Percentiles rank a stretch among this genome's conserved stretches.
Conservation (phyloP, 2,329 filamentous ascomycete species). For the Aspergillus arachidicola region DNA sequence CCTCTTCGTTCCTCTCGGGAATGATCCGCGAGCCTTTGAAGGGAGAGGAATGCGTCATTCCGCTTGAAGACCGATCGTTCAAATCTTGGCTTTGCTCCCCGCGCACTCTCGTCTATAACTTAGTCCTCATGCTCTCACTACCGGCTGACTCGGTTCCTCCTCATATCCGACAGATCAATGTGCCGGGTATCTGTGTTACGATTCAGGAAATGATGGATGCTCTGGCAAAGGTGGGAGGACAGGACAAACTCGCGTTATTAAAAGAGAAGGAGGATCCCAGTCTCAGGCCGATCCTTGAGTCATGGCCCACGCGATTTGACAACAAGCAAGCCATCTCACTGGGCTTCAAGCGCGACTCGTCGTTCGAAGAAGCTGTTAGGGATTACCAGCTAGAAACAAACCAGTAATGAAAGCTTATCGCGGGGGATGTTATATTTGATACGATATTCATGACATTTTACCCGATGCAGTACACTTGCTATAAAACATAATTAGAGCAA, state of each 20-base stretch:
- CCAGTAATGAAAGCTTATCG: slow-evolving; percentile 12
- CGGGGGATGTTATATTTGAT: not conserved
- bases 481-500: not conserved
- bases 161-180: slow-evolving; percentile 57
- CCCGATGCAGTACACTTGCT: not conserved
- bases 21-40: slow-evolving; percentile 66
- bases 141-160: slow-evolving; percentile 43
- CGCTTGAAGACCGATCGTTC: slow-evolving; percentile 54
- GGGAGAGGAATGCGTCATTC: slow-evolving; percentile 56
- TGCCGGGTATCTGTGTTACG: slow-evolving; percentile 57
- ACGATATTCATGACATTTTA: slow-evolving; percentile 1
- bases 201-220: slow-evolving; percentile 61
- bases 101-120: slow-evolving; percentile 55
- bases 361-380: slow-evolving; percentile 58
- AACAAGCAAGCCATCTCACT: slow-evolving; percentile 54
- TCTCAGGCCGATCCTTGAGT: slow-evolving; percentile 56
- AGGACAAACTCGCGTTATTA: slow-evolving; percentile 54
- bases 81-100: slow-evolving; percentile 59
- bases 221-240: slow-evolving; percentile 57
- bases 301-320: slow-evolving; percentile 60
- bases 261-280: slow-evolving; percentile 55
- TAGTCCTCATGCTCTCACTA: slow-evolving; percentile 53
- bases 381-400: slow-evolving; percentile 53
- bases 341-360: slow-evolving; percentile 55
- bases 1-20: slow-evolving; percentile 64